Evolutionary conservation across 1,284 basidiomycete genomes (phyloP).

Genomic region (Leccinum subspadiceum): DNA sequence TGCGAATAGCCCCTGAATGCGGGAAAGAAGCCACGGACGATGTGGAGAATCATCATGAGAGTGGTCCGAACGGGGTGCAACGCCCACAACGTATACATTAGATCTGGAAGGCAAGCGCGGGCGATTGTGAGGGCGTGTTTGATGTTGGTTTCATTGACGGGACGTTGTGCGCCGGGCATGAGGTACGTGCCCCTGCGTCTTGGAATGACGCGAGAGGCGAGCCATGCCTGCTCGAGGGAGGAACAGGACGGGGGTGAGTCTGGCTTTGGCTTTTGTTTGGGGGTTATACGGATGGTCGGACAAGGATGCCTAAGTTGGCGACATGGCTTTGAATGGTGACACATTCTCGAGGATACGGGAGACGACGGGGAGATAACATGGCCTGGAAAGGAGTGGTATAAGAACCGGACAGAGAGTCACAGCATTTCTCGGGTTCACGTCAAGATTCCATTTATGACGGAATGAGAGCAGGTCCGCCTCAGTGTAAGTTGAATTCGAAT

Average conservation of each 20-base stretch:
- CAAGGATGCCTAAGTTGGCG: conserved; percentile 25
- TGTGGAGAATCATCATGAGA: conserved; percentile 63
- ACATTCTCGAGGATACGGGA: conserved; percentile 29
- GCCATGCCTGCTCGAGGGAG: conserved; percentile 58
- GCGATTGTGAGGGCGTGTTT: conserved; percentile 55
- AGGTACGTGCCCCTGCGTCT: conserved; percentile 44
- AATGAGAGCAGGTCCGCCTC: conserved; percentile 27
- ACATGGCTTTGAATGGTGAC: conserved; percentile 21
- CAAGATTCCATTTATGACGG: conserved; percentile 37
- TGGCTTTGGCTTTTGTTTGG: conserved; percentile 7
- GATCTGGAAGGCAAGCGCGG: conserved; percentile 51
- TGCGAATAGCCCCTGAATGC: conserved; percentile 81
- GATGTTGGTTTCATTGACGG: conserved; percentile 52
- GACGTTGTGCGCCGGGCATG: conserved; percentile 65
- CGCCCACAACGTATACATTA: conserved; percentile 58
- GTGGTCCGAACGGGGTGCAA: conserved; percentile 65
- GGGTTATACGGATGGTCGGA: conserved; percentile 19
- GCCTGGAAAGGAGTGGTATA: conserved; percentile 29
- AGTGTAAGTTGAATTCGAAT: conserved; percentile 22
- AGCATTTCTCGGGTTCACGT: conserved; percentile 37
- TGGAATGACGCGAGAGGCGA: conserved; percentile 55
- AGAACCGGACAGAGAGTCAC: conserved; percentile 29
- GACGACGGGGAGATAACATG: conserved; percentile 19
- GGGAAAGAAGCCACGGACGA: conserved; percentile 70
- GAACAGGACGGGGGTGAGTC: conserved; percentile 24